Base-by-base conservation (phyloP, 1,284 basidiomycete species). In the Heliocybe sulcata region DNA sequence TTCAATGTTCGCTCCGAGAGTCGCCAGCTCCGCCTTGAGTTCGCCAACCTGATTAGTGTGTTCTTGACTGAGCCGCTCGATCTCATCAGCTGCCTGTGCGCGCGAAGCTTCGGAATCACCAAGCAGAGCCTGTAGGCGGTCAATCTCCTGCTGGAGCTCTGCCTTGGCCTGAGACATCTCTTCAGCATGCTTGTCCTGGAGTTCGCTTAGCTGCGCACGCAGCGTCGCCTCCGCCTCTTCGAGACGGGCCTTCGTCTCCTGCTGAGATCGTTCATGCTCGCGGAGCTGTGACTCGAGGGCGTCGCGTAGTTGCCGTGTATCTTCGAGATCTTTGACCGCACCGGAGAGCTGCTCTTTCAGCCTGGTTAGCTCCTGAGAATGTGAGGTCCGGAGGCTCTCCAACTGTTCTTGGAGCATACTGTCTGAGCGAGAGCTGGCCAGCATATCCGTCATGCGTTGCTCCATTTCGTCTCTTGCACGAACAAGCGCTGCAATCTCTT, bases 1-100 rank as follows among this genome's bases (percentile, higher is more conserved):
- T n/a, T 71, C 66, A 14, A 66, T 64, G 54, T 76, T 67, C 2
- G 69, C 64, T 57, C 72, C 67, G 2, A 83, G 63, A 27, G 65
- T 61, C 26, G 64, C 49, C 12, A 62, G 61, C 25, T 68, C 64
- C 22, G 58, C 56, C 20, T 58, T 58, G 19, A 67, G 57, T 12
- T 59, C 48, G 10, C 61, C 59, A 8, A 51, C 33, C 49, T 61
- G 54, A n/a, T 51, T 29, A 54, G 54, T 31, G 49, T 50, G 4
- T n/a, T 70, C 67, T 1, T 61, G 61, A 29, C 63, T 63, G 29
- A 63, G 58, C 51, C 63, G 59, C 26, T 63, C 64, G 0, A 65
- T 52, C 48, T 68, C 68, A 25, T 59, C 51, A 14, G 55, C 6
- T 58, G 56, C 35, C 52, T 50, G 38, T 47, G 35, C 33, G 47